Evolutionary conservation across 169 alveolate genomes (phyloP).

Genomic region (Eimeria falciformis): DNA sequence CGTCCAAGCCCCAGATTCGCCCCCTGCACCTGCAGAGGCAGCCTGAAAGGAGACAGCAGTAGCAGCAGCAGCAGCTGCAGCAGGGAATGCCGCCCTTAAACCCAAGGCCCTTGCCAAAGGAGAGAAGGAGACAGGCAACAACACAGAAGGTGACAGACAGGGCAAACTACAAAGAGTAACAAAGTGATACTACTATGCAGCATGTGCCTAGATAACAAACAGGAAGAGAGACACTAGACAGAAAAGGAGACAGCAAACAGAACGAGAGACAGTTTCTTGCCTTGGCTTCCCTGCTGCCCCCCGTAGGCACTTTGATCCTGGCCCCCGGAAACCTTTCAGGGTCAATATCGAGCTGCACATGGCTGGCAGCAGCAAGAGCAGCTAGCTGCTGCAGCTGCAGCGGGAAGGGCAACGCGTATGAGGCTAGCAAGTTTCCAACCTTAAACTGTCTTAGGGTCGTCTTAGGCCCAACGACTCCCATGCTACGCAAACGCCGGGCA

Average conservation of each 20-base stretch:
- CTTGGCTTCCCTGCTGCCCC: too few relatives aligned
- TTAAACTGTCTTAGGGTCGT: slow-evolving; percentile 17
- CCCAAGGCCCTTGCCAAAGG: background rate
- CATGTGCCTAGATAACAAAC: background rate
- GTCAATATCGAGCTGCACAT: slow-evolving; percentile 37
- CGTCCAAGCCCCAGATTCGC: background rate
- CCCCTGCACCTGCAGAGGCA: background rate
- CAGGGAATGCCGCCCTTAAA: background rate
- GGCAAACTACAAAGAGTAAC: background rate
- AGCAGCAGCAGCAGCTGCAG: slow-evolving; percentile 24
- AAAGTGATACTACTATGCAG: background rate
- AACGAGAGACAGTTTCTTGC: background rate
- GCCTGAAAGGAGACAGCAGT: background rate
- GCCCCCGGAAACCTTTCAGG: slow-evolving; percentile 72
- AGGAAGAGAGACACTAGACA: background rate
- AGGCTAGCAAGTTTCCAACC: slow-evolving; percentile 49
- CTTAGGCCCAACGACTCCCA: background rate
- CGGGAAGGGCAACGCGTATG: slow-evolving; percentile 16
- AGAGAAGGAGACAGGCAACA: background rate
- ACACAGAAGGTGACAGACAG: background rate
- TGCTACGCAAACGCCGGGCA: slow-evolving; percentile 28
- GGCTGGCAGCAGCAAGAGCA: slow-evolving; percentile 21
- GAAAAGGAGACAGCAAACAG: background rate
- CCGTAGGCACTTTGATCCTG: background rate
- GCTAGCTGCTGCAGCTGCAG: slow-evolving; percentile 26